These are phyloP conservation scores for Schizophyllum commune DNA, from an alignment of 1,284 basidiomycete species.

Conservation along the genomic window DNA sequence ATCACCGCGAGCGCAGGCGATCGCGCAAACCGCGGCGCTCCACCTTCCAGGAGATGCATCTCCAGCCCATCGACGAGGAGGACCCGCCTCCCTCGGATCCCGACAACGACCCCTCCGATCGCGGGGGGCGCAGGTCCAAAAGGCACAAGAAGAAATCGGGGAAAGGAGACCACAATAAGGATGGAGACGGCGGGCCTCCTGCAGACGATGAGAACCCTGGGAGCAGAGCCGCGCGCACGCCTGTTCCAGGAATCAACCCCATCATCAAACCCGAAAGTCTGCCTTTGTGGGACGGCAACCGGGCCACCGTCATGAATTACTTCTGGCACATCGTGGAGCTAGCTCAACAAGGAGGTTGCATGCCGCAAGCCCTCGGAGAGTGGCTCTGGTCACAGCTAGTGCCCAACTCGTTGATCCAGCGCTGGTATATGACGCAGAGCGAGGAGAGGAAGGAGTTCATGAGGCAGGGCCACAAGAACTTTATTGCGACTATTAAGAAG, in stretches of 20 bases:
- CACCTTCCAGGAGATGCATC: no score
- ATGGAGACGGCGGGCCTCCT: no score
- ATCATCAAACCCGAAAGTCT: conserved; percentile 1
- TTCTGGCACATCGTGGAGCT: neutral
- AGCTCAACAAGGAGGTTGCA: neutral
- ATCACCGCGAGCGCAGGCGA: no score
- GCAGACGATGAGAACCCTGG: no score
- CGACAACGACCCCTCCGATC: no score
- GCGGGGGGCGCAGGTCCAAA: no score
- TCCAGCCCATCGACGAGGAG: no score
- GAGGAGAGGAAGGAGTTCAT: neutral
- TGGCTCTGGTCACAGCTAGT: neutral
- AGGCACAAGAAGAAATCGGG: no score
- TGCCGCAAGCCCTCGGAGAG: neutral
- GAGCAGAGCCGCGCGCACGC: neutral
- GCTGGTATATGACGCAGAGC: conserved; percentile 1
- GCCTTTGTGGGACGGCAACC: conserved; percentile 2
- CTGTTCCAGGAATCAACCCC: conserved; percentile 1
- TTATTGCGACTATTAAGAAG: neutral
- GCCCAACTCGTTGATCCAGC: neutral
- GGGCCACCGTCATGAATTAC: neutral
- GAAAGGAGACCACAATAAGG: no score
- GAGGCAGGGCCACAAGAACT: neutral
- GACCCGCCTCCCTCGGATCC: no score
- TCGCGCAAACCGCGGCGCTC: no score